Conservation (phyloP, 108 stramenopile genomes). For the Licmophora abbreviata region DNA sequence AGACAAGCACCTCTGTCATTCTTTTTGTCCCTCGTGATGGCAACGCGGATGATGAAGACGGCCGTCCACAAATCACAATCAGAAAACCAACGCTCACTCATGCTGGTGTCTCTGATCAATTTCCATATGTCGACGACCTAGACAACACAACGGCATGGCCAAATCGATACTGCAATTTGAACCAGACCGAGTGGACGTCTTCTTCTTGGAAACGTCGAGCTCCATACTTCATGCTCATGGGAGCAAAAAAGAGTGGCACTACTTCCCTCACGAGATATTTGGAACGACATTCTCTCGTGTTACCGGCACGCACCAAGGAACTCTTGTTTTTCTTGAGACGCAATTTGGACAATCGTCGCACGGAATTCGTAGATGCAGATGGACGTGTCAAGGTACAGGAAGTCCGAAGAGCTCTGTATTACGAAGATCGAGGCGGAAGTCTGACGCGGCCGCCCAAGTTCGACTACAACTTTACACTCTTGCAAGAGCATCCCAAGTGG, state of each 20-base stretch:
- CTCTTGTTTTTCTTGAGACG: not conserved
- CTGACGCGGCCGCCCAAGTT: too few species aligned
- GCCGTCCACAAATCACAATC: too few species aligned
- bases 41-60: too few species aligned
- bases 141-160: too few species aligned
- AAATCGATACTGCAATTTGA: conserved; percentile 11
- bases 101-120: too few species aligned
- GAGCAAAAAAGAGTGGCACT: conserved; percentile 2
- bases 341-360: not conserved
- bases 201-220: conserved; percentile 4
- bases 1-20: too few species aligned
- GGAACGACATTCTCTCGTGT: conserved; percentile 1
- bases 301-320: not conserved
- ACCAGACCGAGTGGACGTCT: conserved; percentile 7
- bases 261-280: conserved; percentile 1
- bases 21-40: too few species aligned
- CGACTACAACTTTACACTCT: not conserved
- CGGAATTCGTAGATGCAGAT: too few species aligned
- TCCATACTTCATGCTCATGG: conserved; percentile 1
- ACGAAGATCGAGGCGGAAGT: too few species aligned
- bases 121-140: too few species aligned
- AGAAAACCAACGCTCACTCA: too few species aligned
- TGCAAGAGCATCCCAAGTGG: not conserved
- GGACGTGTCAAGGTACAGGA: not conserved
- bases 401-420: not conserved